phyloP scores from a whole-genome alignment of 176 grass and related monocot genomes.

The Hyparrhenia diplandra region DNA sequence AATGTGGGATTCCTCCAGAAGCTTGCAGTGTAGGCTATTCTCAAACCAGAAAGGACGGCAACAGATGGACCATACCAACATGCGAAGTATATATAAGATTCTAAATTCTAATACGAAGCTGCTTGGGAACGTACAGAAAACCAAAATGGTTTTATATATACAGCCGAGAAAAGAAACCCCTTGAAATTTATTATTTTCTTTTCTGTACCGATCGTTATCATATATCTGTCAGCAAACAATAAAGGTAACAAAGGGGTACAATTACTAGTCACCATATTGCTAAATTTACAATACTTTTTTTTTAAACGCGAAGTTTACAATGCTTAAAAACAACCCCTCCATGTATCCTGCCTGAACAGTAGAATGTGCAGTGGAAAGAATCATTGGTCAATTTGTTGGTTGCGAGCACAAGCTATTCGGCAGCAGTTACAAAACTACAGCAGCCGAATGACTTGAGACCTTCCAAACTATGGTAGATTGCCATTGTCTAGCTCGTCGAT shows the following conservation, averaged over 20 bases:
- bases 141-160: neutral
- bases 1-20: conserved; percentile 46
- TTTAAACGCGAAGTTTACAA: neutral
- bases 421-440: conserved; percentile 22
- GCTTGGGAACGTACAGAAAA: neutral
- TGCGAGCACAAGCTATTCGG: conserved; percentile 11
- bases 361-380: conserved; percentile 13
- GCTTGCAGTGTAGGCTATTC: neutral
- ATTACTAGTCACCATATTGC: neutral
- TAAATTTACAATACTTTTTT: conserved; percentile 7
- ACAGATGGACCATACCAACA: conserved; percentile 27
- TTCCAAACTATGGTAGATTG: conserved; percentile 60
- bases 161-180: neutral
- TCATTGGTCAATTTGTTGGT: conserved; percentile 15
- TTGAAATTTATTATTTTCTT: conserved; percentile 27
- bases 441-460: neutral
- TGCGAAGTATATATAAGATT: conserved; percentile 46
- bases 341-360: conserved; percentile 17
- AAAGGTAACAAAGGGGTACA: neutral
- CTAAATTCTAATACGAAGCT: neutral
- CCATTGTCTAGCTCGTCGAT: conserved; percentile 76
- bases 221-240: conserved; percentile 1
- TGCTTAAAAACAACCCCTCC: conserved; percentile 23
- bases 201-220: conserved; percentile 5
- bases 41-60: conserved; percentile 34